Evolutionary conservation across 352 stramenopile genomes (phyloP).

Genomic region (Globisporangium alternatum): DNA sequence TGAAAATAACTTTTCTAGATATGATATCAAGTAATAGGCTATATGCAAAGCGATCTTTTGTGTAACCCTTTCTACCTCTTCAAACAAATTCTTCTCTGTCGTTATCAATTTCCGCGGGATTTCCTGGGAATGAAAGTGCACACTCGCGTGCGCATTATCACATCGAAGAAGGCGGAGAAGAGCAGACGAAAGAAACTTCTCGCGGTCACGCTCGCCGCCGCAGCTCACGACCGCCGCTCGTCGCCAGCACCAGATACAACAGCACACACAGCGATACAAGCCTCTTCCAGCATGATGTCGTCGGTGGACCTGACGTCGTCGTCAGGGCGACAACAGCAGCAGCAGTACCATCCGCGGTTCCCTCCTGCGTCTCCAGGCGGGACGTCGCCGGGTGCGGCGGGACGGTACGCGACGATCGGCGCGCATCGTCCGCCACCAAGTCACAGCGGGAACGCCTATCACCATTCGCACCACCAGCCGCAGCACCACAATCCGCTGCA

Average conservation of each 20-base stretch:
- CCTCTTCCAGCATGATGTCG: slow-evolving; percentile 11
- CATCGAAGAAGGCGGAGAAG: background rate
- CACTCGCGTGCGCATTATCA: background rate
- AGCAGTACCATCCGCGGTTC: slow-evolving; percentile 9
- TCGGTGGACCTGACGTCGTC: slow-evolving; percentile 14
- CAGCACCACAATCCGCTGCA: slow-evolving; percentile 10
- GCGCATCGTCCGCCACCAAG: slow-evolving; percentile 8
- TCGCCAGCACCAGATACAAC: background rate
- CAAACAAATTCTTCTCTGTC: slow-evolving; percentile 12
- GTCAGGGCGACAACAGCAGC: slow-evolving; percentile 3
- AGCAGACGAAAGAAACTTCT: slow-evolving; percentile 10
- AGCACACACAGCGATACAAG: background rate
- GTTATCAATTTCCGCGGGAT: slow-evolving; percentile 3
- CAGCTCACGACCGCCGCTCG: background rate
- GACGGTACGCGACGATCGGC: slow-evolving; percentile 13
- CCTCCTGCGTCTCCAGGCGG: background rate
- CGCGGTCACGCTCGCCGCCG: background rate
- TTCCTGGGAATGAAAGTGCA: slow-evolving; percentile 7
- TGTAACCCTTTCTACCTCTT: slow-evolving; percentile 3
- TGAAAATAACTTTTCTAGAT: background rate
- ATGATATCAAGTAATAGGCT: background rate
- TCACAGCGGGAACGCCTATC: slow-evolving; percentile 1
- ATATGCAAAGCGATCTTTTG: background rate
- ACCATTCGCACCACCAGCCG: background rate
- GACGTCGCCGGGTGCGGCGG: background rate